Evolutionary conservation across 805 yeast genomes (phyloP).

Genomic region (Lachancea sp.): DNA sequence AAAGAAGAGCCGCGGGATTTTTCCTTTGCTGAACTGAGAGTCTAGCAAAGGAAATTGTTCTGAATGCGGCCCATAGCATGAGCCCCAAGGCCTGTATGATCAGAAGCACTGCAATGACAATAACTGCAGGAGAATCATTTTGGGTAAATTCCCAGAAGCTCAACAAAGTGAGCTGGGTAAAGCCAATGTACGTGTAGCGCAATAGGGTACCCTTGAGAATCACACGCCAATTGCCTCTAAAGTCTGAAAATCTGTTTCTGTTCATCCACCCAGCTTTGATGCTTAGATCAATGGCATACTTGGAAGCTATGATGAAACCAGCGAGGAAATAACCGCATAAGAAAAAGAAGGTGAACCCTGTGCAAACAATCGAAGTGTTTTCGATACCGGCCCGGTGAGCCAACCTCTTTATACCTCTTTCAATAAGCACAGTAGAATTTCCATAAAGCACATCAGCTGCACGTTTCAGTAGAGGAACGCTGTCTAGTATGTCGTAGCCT

Average conservation of each 20-base stretch:
- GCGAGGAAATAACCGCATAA: constrained; percentile 69
- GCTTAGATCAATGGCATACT: constrained; percentile 44
- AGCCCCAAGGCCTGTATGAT: constrained; percentile 54
- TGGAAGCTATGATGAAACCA: constrained; percentile 49
- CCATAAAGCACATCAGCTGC: constrained; percentile 39
- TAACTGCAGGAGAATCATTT: constrained; percentile 81
- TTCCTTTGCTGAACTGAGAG: constrained; percentile 52
- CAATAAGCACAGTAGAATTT: constrained; percentile 53
- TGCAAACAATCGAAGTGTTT: constrained; percentile 72
- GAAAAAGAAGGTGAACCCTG: constrained; percentile 83
- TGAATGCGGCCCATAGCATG: constrained; percentile 58
- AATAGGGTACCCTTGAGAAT: constrained; percentile 74
- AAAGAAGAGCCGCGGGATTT: constrained; percentile 82
- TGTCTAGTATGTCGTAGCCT: constrained; percentile 23
- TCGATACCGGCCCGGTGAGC: constrained; percentile 76
- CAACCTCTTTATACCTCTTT: constrained; percentile 82
- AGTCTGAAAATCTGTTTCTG: constrained; percentile 41
- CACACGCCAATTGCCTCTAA: constrained; percentile 49
- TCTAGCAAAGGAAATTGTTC: constrained; percentile 58
- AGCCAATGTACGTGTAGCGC: constrained; percentile 77
- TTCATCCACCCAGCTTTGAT: constrained; percentile 45
- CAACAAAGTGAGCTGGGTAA: constrained; percentile 70
- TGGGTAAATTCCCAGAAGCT: constrained; percentile 83
- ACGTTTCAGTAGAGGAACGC: constrained; percentile 32
- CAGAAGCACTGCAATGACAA: constrained; percentile 71